These are phyloP conservation scores for Carex arenaria DNA, from an alignment of 202 grass and related monocot species.

Conservation along the genomic window DNA sequence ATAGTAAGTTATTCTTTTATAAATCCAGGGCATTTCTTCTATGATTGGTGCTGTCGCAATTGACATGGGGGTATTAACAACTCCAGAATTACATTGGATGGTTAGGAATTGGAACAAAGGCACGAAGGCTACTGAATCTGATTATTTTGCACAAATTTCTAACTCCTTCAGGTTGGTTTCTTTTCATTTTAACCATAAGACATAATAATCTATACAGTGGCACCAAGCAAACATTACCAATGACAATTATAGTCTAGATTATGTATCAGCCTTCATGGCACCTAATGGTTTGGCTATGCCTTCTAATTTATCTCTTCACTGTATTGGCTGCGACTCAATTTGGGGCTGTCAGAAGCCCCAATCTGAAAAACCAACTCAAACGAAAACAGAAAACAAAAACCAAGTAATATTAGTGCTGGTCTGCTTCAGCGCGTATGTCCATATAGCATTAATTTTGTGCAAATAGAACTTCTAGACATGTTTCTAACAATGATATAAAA, in stretches of 20 bases:
- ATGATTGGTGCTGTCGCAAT: slow-evolving; percentile 49
- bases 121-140: slow-evolving; percentile 42
- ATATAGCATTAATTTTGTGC: neutral
- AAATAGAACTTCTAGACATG: neutral
- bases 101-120: slow-evolving; percentile 69
- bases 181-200: neutral
- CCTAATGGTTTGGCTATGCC: neutral
- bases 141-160: slow-evolving; percentile 70
- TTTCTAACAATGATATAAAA: slow-evolving; percentile 5
- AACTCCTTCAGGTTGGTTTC: slow-evolving; percentile 65
- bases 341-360: neutral
- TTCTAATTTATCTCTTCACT: neutral
- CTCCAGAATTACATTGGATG: slow-evolving; percentile 95
- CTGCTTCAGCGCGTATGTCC: neutral
- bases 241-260: neutral
- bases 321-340: neutral
- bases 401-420: neutral
- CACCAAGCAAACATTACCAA: neutral
- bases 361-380: neutral
- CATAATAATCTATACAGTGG: neutral
- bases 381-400: neutral
- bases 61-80: slow-evolving; percentile 83
- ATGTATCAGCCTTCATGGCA: neutral
- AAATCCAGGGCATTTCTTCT: slow-evolving; percentile 62
- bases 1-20: slow-evolving; percentile 18